phyloP scores from a whole-genome alignment of 2,329 filamentous ascomycete genomes.

The Teratosphaeria viscida region DNA sequence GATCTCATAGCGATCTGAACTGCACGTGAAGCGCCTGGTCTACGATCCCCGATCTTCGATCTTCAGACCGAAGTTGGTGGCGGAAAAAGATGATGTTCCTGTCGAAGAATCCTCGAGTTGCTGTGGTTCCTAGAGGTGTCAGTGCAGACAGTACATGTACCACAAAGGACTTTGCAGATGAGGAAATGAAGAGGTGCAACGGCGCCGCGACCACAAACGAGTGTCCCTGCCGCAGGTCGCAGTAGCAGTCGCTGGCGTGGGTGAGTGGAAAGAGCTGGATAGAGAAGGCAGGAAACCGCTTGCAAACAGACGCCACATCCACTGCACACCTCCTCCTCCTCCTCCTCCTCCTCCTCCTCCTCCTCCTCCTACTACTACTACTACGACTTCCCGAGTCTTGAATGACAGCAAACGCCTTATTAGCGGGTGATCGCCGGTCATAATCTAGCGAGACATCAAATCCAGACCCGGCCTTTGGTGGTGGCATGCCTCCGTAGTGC shows the following conservation, averaged over 20 bases:
- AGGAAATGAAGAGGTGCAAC: not conserved
- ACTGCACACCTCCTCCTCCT: not conserved
- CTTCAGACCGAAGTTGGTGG: not conserved
- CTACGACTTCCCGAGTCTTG: not conserved
- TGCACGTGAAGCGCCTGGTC: not conserved
- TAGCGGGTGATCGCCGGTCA: not conserved
- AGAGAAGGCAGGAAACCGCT: not conserved
- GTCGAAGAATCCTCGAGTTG: not conserved
- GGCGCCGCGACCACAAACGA: not conserved
- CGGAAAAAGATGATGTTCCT: not conserved
- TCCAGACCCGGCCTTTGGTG: not conserved
- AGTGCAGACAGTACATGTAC: not conserved
- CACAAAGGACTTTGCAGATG: not conserved
- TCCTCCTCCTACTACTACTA: not conserved
- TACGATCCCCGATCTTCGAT: not conserved
- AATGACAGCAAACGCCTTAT: not conserved
- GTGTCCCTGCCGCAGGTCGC: not conserved
- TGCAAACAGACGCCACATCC: not conserved
- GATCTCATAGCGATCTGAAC: not conserved
- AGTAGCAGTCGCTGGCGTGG: not conserved
- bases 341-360: too few relatives aligned
- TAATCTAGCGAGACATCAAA: not conserved
- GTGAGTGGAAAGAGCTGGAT: not conserved
- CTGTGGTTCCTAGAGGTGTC: not conserved
- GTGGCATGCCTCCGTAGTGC: not conserved